A percentile compares a stretch with the other conserved stretches of the same genome.
phyloP scores from a whole-genome alignment of 352 stramenopile genomes.

The Phytophthora kernoviae region DNA sequence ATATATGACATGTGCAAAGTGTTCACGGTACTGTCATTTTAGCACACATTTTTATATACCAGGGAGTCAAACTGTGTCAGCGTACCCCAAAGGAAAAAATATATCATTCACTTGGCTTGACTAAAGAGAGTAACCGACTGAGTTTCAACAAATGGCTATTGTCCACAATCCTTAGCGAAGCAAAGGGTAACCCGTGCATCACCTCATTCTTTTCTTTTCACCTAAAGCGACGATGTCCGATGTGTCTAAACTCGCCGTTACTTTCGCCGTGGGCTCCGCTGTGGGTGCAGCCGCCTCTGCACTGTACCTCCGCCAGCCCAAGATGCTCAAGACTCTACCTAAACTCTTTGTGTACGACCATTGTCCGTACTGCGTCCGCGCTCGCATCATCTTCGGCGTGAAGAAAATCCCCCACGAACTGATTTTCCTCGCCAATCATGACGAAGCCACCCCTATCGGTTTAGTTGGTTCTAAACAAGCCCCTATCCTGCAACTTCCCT shows the following conservation, averaged over 20 bases:
- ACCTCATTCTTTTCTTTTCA: too few species aligned
- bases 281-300: slow-evolving; percentile 26
- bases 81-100: too few species aligned
- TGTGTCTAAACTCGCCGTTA: slow-evolving; percentile 27
- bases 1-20: too few species aligned
- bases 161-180: too few species aligned
- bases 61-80: too few species aligned
- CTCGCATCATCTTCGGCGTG: slow-evolving; percentile 57
- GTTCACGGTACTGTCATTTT: too few species aligned
- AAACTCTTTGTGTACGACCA: slow-evolving; percentile 71
- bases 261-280: slow-evolving; percentile 30
- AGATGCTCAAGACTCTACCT: slow-evolving; percentile 16
- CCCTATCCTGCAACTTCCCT: slow-evolving; percentile 53
- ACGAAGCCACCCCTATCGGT: slow-evolving; percentile 55
- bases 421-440: slow-evolving; percentile 55
- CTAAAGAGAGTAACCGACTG: too few species aligned
- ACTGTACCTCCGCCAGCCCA: slow-evolving; percentile 13
- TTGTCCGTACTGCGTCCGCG: slow-evolving; percentile 60
- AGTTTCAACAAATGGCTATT: too few species aligned
- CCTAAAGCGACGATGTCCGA: slow-evolving; percentile 19
- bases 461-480: slow-evolving; percentile 56
- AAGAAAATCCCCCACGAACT: slow-evolving; percentile 51
- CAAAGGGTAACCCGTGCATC: too few species aligned
- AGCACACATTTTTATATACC: too few species aligned
- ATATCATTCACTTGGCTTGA: too few species aligned